These are phyloP conservation scores for Aspergillus conjunctus DNA, from an alignment of 495 filamentous ascomycete species.

Conservation along the genomic window DNA sequence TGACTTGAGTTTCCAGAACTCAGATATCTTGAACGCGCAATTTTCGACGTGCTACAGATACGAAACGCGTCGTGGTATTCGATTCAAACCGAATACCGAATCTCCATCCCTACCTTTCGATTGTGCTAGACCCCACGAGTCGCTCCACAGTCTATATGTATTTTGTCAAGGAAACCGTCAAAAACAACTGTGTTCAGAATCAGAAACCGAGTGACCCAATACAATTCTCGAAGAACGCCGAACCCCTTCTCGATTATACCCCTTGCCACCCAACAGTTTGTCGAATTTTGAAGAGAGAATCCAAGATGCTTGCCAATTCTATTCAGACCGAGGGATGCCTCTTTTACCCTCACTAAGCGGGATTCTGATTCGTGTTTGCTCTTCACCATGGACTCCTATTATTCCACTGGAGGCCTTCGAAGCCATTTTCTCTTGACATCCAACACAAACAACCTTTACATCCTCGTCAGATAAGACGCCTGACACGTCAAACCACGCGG, in stretches of 20 bases:
- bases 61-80: slow-evolving; percentile 21
- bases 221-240: slow-evolving; percentile 1
- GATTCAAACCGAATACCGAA: slow-evolving; percentile 3
- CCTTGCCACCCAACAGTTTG: slow-evolving; percentile 6
- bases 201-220: slow-evolving; percentile 1
- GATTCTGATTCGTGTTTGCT: slow-evolving; percentile 29
- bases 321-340: slow-evolving; percentile 29
- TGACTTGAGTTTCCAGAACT: not conserved
- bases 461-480: slow-evolving; percentile 10
- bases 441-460: slow-evolving; percentile 14
- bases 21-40: not conserved
- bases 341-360: slow-evolving; percentile 36
- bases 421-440: slow-evolving; percentile 29
- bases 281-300: slow-evolving; percentile 17
- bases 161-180: slow-evolving; percentile 19
- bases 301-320: slow-evolving; percentile 34
- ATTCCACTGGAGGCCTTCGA: slow-evolving; percentile 40
- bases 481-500: not conserved
- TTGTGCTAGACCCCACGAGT: slow-evolving; percentile 1
- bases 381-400: slow-evolving; percentile 40
- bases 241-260: slow-evolving; percentile 9
- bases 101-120: not conserved
- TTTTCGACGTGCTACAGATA: slow-evolving; percentile 4
- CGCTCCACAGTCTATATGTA: slow-evolving; percentile 26
- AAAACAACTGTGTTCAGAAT: slow-evolving; percentile 1